Percentiles rank a stretch among this genome's conserved stretches.
These are phyloP conservation scores for Colletotrichum caudatum DNA, from an alignment of 2,329 filamentous ascomycete genomes.

Conservation along the genomic window DNA sequence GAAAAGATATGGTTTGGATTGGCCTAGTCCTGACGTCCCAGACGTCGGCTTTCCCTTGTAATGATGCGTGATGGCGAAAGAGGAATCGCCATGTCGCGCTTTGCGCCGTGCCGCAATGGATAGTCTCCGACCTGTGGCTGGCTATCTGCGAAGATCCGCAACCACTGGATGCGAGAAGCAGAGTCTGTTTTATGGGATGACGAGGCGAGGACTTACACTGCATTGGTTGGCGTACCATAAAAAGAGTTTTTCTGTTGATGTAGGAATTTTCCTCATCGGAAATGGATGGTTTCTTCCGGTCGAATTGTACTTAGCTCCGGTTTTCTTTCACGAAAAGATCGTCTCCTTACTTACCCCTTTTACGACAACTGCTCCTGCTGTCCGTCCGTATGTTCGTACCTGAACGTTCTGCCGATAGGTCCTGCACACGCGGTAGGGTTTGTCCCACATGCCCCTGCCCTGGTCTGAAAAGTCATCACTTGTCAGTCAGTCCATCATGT, in stretches of 20 bases:
- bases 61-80: conserved; percentile 38
- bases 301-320: conserved; percentile 38
- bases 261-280: conserved; percentile 35
- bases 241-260: conserved; percentile 48
- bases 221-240: conserved; percentile 63
- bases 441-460: neutral
- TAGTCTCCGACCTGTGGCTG: conserved; percentile 62
- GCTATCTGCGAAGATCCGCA: conserved; percentile 57
- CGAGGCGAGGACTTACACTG: conserved; percentile 62
- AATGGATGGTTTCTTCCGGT: conserved; percentile 41
- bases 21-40: conserved; percentile 22
- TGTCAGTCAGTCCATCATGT: neutral
- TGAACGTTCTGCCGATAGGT: neutral
- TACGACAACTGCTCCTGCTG: neutral
- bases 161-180: conserved; percentile 52
- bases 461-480: neutral
- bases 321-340: conserved; percentile 27
- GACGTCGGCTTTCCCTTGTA: conserved; percentile 41
- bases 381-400: neutral
- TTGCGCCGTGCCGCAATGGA: conserved; percentile 53
- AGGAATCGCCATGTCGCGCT: conserved; percentile 42
- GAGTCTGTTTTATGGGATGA: conserved; percentile 60
- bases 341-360: conserved; percentile 25
- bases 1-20: conserved; percentile 25
- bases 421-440: neutral